Evolutionary conservation across 2,329 filamentous ascomycete genomes (phyloP).

Genomic region (Sporothrix dimorphospora): DNA sequence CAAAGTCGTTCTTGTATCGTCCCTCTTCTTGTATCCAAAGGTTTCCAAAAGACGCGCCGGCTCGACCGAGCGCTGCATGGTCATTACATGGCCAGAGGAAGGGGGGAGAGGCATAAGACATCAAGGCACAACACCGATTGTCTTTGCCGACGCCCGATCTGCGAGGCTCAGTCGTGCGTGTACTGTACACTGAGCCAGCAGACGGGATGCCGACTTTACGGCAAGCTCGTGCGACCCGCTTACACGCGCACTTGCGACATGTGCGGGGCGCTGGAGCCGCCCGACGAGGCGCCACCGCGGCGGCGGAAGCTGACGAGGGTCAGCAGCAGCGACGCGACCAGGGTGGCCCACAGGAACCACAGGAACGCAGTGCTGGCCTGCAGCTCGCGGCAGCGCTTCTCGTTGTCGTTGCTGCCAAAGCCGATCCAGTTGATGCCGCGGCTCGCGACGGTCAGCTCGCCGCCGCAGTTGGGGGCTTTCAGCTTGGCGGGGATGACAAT

Average conservation of each 20-base stretch:
- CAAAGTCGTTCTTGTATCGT: neutral
- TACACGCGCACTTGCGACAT: constrained; percentile 61
- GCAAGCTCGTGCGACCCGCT: neutral
- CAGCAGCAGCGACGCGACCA: constrained; percentile 60
- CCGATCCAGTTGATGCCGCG: constrained; percentile 58
- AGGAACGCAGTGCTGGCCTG: constrained; percentile 76
- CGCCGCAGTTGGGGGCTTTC: constrained; percentile 68
- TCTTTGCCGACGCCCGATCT: neutral
- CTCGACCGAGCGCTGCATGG: neutral
- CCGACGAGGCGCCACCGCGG: constrained; percentile 47
- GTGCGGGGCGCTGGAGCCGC: constrained; percentile 48
- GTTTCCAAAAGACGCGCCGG: neutral
- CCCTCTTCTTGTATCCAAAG: neutral
- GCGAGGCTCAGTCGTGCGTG: neutral
- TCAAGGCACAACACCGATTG: neutral
- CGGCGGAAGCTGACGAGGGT: constrained; percentile 57
- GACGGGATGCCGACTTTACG: neutral
- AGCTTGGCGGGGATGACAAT: constrained; percentile 73
- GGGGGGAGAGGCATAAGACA: neutral
- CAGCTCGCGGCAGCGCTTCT: constrained; percentile 72
- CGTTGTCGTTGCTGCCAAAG: constrained; percentile 61
- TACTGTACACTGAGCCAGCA: neutral
- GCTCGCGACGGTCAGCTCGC: constrained; percentile 43
- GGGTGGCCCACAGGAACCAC: constrained; percentile 74
- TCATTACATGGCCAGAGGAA: constrained; percentile 6